Base-by-base conservation (phyloP, 331 rosid species). In the Saraca asoca region DNA sequence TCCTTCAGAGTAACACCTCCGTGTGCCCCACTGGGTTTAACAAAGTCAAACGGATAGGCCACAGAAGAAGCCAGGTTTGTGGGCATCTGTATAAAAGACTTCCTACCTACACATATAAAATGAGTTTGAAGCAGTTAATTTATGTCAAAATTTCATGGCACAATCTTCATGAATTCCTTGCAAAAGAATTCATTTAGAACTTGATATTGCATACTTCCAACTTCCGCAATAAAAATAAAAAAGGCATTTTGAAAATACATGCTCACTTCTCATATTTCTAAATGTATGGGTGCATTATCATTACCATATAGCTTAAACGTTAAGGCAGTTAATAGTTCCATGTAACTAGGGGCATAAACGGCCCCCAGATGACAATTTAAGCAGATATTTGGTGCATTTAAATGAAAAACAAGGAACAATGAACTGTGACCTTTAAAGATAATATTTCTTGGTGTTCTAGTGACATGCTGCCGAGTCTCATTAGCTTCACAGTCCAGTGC, bases 1-100 rank as follows among this genome's bases (percentile, higher is more conserved):
- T 94, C 97, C 80, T 94, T 94, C 80, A 94, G 82, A 59, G 99
- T 94, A 24, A 94, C 92, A 37, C 87, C 97, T 71, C 99, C 99
- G 70, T 85, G 96, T 31, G 91, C 85, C 37, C 93, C 99, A 69
- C 92, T 83, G 34, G 99, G 99, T 78, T 94, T 94, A 51, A 94
- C 86, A 80, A 94, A 88, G 64, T 95, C 89, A 80, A 94, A 94
- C 52, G 99, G 99, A 81, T 94, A 94, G 55, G 92, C 99, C 79
- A 94, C 95, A 7, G 95, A 79, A 60, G 96, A 78, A 73, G 88
- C 95, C 80, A 94, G 52, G 77, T 86, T 90, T 1, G 88, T 71
- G 4, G 97, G 99, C 24, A 92, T 58, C 59, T 79, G 76, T 18
- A 90, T 88, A 56, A 72, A 81, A 29, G 99, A 90, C 75, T 88